These are phyloP conservation scores for Copromyces sp. DNA, from an alignment of 495 filamentous ascomycete species.

Conservation along the genomic window DNA sequence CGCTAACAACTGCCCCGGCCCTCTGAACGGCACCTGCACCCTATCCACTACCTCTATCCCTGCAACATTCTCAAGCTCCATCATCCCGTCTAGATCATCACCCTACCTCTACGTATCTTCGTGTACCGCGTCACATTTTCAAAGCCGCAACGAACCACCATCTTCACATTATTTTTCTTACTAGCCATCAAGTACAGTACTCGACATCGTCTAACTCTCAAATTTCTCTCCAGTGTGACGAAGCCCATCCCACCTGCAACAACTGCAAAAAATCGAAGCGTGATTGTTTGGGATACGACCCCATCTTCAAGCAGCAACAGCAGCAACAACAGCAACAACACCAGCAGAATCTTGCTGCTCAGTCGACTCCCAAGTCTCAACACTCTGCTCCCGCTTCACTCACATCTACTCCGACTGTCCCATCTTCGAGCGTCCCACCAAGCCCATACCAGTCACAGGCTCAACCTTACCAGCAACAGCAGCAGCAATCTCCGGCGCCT, in stretches of 20 bases:
- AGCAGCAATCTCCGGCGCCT: constrained; percentile 22
- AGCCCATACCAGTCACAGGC: constrained; percentile 24
- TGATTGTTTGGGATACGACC: constrained; percentile 95
- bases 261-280: constrained; percentile 98
- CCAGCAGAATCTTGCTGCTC: constrained; percentile 17
- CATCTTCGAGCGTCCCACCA: constrained; percentile 22
- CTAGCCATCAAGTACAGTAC: not conserved
- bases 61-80: too few species aligned
- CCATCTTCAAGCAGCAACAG: constrained; percentile 87
- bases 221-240: constrained; percentile 66
- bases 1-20: not conserved
- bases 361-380: constrained; percentile 16
- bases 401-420: constrained; percentile 15
- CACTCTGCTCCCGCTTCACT: constrained; percentile 18
- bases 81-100: not conserved
- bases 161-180: not conserved
- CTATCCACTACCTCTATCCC: not conserved
- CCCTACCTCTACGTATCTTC: not conserved
- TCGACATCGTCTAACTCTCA: constrained; percentile 6
- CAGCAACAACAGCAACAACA: constrained; percentile 26
- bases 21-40: not conserved
- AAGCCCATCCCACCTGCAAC: constrained; percentile 85
- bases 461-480: constrained; percentile 19
- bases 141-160: not conserved
- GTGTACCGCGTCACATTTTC: not conserved